Evolutionary conservation across 768 basidiomycete genomes (phyloP), one percentile per base, ranked within the genome.

Genomic region (Ramaria sp.): DNA sequence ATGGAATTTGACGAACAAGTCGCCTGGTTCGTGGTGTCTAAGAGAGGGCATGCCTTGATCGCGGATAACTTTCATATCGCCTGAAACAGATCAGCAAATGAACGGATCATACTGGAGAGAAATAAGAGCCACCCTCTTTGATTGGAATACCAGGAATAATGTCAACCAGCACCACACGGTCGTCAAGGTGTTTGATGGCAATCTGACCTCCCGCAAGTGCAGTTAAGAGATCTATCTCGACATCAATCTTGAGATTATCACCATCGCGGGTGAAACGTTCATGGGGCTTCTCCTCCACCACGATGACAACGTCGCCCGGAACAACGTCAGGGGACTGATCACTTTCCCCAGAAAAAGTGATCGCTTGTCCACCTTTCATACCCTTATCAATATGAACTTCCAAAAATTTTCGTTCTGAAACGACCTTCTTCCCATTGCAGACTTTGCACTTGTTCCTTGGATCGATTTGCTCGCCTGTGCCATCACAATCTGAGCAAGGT

Each of bases 31-130:
- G 71, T 98, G 96, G 70, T 98, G 95, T 57, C 96, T 83, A 68
- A 88, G 88, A 49, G 96, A 97, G 12, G 95, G 96, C 96, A 99
- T 99, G 58, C 96, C 96, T 71, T 98, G 94, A 4, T 88, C 89
- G 48, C 79, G 79, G 61, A 99, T 85, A 60, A 94, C 84, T 71
- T 96, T 97, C 64, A 93, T 64, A 42, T 87, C 84, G 57, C 87
- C 95, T 94, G 62, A 47, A 18, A 54, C 55, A 4, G 44, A 39
- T 54, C 25, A 54, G 6, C 49, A 34, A 10, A 15, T 2, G n/a
- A n/a, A n/a, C n/a, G 15, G 22, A 45, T 56, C 50, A 45, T n/a
- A 34, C 27, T 48, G 42, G 45, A 20, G 18, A 9, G 18, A 51
- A 25, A n/a, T 38, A 8, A 34, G 5, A 71, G 85, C 58, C 62